These are phyloP conservation scores for Lasiodiplodia citricola DNA, from an alignment of 2,329 filamentous ascomycete genomes.

Conservation along the genomic window DNA sequence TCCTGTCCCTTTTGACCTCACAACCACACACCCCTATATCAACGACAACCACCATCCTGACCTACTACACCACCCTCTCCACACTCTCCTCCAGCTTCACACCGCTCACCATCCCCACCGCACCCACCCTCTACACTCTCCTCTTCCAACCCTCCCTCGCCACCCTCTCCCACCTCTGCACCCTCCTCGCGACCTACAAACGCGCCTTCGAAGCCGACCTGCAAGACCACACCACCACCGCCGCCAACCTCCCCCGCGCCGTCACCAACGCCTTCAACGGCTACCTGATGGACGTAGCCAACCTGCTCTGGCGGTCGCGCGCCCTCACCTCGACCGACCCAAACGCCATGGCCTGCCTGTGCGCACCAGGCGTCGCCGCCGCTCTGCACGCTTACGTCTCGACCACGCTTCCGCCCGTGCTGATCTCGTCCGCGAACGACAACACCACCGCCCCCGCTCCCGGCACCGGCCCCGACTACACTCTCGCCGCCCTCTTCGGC, in stretches of 20 bases:
- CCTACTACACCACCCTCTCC: slow-evolving; percentile 70
- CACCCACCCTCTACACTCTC: slow-evolving; percentile 71
- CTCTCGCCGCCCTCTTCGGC: slow-evolving; percentile 51
- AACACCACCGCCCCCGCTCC: slow-evolving; percentile 51
- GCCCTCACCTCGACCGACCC: slow-evolving; percentile 70
- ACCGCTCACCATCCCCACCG: slow-evolving; percentile 71
- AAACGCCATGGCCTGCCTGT: slow-evolving; percentile 62
- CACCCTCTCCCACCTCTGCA: slow-evolving; percentile 71
- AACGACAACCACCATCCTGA: slow-evolving; percentile 56
- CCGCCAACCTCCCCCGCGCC: slow-evolving; percentile 29
- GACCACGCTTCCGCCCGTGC: slow-evolving; percentile 39
- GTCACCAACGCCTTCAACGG: slow-evolving; percentile 72
- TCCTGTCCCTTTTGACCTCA: slow-evolving; percentile 39
- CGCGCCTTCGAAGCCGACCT: slow-evolving; percentile 67
- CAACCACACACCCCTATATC: slow-evolving; percentile 31
- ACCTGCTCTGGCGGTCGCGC: slow-evolving; percentile 77
- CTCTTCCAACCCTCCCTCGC: slow-evolving; percentile 69
- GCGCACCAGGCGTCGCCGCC: slow-evolving; percentile 53
- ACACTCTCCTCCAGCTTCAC: slow-evolving; percentile 44
- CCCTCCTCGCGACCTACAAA: slow-evolving; percentile 75
- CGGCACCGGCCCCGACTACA: slow-evolving; percentile 47
- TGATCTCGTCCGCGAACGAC: slow-evolving; percentile 41
- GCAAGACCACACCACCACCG: slow-evolving; percentile 28
- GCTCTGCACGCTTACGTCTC: slow-evolving; percentile 50
- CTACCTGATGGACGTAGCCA: slow-evolving; percentile 86